phyloP scores from a whole-genome alignment of 2,329 filamentous ascomycete species.

The Trichoderma citrinoviride region DNA sequence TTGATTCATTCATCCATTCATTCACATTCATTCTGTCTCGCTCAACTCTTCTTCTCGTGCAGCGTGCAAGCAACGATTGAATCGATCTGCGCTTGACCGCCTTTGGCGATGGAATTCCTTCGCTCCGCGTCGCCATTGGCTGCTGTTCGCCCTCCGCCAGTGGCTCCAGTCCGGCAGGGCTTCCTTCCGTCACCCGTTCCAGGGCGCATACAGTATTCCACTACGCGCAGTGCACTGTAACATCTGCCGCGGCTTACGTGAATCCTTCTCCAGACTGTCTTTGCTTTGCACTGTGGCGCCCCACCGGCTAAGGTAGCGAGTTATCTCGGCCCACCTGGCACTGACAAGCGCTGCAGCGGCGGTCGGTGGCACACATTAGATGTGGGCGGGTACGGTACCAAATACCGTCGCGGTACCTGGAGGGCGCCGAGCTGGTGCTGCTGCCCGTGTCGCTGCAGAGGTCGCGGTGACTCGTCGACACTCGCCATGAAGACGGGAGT shows the following conservation, averaged over 20 bases:
- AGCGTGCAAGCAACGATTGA: not conserved
- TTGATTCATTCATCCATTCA: not conserved
- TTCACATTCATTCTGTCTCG: no score
- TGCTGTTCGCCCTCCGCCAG: not conserved
- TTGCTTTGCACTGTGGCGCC: not conserved
- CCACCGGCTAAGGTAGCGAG: not conserved
- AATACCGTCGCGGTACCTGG: slow-evolving; percentile 12
- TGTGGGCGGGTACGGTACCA: slow-evolving; percentile 16
- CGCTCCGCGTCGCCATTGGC: slow-evolving; percentile 1
- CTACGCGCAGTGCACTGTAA: not conserved
- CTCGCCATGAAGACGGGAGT: not conserved
- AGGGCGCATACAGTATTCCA: slow-evolving; percentile 4
- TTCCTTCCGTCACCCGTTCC: slow-evolving; percentile 7
- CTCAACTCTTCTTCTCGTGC: not conserved
- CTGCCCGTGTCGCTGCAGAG: not conserved
- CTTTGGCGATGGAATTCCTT: not conserved
- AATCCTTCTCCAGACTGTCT: not conserved
- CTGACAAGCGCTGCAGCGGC: not conserved
- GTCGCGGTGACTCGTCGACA: not conserved
- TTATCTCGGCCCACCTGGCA: not conserved
- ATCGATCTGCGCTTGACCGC: slow-evolving; percentile 4
- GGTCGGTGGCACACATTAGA: slow-evolving; percentile 1
- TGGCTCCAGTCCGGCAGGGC: not conserved
- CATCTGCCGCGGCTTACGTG: not conserved
- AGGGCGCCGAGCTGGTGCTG: not conserved